Base-by-base conservation (phyloP, 2,329 filamentous ascomycete species). In the Stagonosporopsis chrysanthemi region DNA sequence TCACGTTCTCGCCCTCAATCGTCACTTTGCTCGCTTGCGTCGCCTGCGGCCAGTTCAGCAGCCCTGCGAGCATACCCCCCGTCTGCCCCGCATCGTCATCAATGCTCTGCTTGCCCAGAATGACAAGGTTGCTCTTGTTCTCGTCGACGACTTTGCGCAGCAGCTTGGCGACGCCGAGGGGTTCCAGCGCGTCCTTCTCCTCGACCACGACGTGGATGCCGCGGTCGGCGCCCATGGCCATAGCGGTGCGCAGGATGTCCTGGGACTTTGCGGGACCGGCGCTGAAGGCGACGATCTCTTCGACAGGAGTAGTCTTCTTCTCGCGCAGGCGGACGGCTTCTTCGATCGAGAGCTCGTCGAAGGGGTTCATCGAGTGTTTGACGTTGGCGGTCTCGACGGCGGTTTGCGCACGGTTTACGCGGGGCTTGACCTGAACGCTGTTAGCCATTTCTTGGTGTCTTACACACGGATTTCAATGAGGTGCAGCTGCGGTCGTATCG, bases 351-450 rank as follows among this genome's bases (percentile, higher is more conserved):
- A 99, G 90, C 79, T 99, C 95, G 83, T 99, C 95, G 81, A 99
- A 99, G 19, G 95, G 95, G 84, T 98, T 99, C 87, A 99, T 94
- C 76, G 89, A 93, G 85, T 98, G 94, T 81, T 98, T 98, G 73
- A 98, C 92, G 67, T 91, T 91, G 64, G 89, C 84, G 52, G 91
- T 97, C 80, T 97, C 94, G 79, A 99, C 90, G 74, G 88, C 94
- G 60, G 94, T 97, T 79, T 87, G 83, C 64, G 87, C 76, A 68
- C 87, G 87, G 81, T 89, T 89, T 74, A 89, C 86, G 65, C 87
- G 86, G 50, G 87, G 87, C 79, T 89, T 89, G 81, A 89, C 81
- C 87, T 89, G 42, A 3, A 17, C 1, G 6, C 4, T 43, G 41
- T 51, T 14, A 58, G 46, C 17, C 11, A 15, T 4, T 11, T 11